Evolutionary conservation across 345 rosid species (phyloP).

Genomic region (Balakata baccata): DNA sequence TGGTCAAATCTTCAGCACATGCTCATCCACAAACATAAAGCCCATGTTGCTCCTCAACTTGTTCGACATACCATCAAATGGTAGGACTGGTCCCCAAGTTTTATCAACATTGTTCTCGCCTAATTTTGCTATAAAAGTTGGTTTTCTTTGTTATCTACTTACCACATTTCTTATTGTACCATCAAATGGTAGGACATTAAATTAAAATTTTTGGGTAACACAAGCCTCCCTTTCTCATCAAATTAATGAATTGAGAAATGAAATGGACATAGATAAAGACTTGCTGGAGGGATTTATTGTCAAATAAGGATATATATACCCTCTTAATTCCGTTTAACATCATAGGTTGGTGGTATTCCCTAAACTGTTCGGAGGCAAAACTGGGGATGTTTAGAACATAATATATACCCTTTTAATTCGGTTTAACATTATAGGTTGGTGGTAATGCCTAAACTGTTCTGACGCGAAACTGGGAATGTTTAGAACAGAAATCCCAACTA

Average conservation of each 20-base stretch:
- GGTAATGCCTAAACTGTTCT: background rate
- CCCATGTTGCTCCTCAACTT: background rate
- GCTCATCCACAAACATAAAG: background rate
- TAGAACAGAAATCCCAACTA: too few relatives aligned
- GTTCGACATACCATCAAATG: background rate
- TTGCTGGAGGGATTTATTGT: background rate
- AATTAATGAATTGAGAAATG: background rate
- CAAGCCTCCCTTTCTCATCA: background rate
- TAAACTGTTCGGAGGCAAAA: background rate
- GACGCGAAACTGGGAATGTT: too few relatives aligned
- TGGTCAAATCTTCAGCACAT: background rate
- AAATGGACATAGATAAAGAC: background rate
- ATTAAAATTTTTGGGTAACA: too few relatives aligned
- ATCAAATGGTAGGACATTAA: too few relatives aligned
- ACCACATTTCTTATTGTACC: too few relatives aligned
- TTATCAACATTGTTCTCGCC: background rate
- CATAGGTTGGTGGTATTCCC: background rate
- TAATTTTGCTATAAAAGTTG: background rate
- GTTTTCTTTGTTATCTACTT: background rate
- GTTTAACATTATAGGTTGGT: background rate
- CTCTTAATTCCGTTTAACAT: background rate
- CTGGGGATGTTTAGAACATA: too few relatives aligned
- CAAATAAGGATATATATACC: background rate
- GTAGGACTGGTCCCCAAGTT: constrained; percentile 2
- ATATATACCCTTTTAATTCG: background rate